phyloP scores from a whole-genome alignment of 768 basidiomycete species.

The Neoboletus brunneissimus region DNA sequence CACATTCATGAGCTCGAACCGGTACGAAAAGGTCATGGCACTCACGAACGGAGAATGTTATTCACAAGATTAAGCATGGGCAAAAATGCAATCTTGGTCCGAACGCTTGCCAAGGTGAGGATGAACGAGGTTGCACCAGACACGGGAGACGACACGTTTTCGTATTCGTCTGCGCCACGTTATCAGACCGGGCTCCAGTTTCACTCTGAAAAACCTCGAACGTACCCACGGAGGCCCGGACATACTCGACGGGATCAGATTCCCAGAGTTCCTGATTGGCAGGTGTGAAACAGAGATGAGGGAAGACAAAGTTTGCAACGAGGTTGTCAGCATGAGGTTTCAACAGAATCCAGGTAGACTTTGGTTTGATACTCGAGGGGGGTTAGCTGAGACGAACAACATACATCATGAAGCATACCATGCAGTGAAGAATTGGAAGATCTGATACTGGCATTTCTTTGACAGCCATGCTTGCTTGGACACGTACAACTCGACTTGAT shows the following conservation, averaged over 20 bases:
- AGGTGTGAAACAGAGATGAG: slow-evolving; percentile 77
- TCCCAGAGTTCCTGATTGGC: slow-evolving; percentile 70
- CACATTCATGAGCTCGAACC: neutral
- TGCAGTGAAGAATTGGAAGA: slow-evolving; percentile 83
- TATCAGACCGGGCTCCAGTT: neutral
- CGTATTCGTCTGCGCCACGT: slow-evolving; percentile 69
- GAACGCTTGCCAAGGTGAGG: slow-evolving; percentile 69
- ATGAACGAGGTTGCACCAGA: slow-evolving; percentile 80
- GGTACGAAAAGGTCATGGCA: slow-evolving; percentile 6
- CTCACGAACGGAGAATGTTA: slow-evolving; percentile 63
- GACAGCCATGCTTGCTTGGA: slow-evolving; percentile 74
- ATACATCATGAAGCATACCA: slow-evolving; percentile 52
- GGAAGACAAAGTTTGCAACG: slow-evolving; percentile 81
- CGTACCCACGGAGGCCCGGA: slow-evolving; percentile 72
- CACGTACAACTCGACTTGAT: slow-evolving; percentile 63
- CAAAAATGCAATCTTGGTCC: slow-evolving; percentile 80
- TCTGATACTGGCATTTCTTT: slow-evolving; percentile 79
- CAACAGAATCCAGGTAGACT: slow-evolving; percentile 84
- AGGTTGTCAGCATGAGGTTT: slow-evolving; percentile 82
- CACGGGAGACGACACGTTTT: slow-evolving; percentile 72
- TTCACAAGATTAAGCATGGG: slow-evolving; percentile 80
- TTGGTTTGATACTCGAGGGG: slow-evolving; percentile 75
- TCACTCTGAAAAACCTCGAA: neutral
- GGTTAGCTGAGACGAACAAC: slow-evolving; percentile 11
- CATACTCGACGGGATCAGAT: slow-evolving; percentile 79